Evolutionary conservation across 2,329 filamentous ascomycete genomes (phyloP).

Genomic region (Hymenoscyphus fraxineus): DNA sequence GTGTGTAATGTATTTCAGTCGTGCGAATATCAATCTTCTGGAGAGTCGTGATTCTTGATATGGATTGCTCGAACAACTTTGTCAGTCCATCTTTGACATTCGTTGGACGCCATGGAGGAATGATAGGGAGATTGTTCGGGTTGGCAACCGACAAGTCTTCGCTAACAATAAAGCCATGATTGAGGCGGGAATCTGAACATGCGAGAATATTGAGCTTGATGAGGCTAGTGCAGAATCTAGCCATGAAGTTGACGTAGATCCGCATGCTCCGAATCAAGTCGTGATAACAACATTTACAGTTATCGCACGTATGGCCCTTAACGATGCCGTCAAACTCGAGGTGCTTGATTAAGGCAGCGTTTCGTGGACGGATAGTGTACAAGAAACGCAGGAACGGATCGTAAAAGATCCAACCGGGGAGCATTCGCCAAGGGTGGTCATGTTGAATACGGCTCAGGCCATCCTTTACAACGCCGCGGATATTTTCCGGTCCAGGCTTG

Average conservation of each 20-base stretch:
- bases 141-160: background rate
- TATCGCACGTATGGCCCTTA: background rate
- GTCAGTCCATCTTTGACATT: background rate
- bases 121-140: background rate
- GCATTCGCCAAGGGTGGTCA: background rate
- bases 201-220: background rate
- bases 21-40: background rate
- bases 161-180: background rate
- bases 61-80: background rate
- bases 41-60: background rate
- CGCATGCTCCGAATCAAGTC: background rate
- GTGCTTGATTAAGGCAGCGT: background rate
- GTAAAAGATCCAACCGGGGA: background rate
- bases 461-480: background rate
- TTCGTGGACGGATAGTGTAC: background rate
- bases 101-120: background rate
- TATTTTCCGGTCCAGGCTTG: background rate
- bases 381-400: background rate
- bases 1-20: background rate
- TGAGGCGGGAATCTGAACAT: background rate
- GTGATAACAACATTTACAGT: background rate
- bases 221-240: background rate
- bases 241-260: background rate
- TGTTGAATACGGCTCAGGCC: background rate
- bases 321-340: background rate